Percentiles rank a stretch among this genome's conserved stretches.
phyloP scores from a whole-genome alignment of 495 filamentous ascomycete species.

The Neurospora sp. region DNA sequence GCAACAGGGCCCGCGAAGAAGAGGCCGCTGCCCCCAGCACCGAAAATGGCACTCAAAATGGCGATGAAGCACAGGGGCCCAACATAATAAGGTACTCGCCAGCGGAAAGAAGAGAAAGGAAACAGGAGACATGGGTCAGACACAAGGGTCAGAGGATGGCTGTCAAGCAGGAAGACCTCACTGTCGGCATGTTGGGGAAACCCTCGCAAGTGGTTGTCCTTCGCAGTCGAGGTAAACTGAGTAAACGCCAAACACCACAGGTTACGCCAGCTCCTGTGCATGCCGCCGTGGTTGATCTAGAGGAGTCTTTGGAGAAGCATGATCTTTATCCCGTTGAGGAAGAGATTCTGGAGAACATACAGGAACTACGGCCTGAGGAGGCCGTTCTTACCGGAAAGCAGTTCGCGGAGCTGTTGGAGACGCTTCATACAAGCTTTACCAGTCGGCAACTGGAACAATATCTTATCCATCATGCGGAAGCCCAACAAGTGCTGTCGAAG shows the following conservation, averaged over 20 bases:
- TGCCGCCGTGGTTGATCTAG: constrained; percentile 17
- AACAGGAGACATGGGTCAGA: neutral
- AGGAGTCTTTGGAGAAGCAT: constrained; percentile 22
- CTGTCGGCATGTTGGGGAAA: neutral
- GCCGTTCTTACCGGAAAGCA: constrained; percentile 21
- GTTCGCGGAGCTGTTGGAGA: constrained; percentile 28
- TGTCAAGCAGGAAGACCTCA: neutral
- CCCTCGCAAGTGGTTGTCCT: constrained; percentile 9
- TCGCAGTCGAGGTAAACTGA: constrained; percentile 8
- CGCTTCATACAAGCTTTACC: constrained; percentile 33
- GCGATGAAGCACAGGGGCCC: neutral
- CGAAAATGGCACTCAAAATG: neutral
- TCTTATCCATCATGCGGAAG: constrained; percentile 7
- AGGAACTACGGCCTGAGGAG: constrained; percentile 28
- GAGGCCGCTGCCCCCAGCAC: neutral
- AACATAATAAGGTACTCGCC: neutral
- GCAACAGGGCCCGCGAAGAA: neutral
- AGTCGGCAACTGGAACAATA: constrained; percentile 32
- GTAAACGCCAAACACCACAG: neutral
- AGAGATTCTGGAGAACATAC: constrained; percentile 32
- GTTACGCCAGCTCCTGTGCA: neutral
- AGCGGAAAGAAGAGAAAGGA: neutral
- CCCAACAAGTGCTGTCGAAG: neutral
- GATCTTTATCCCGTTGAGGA: constrained; percentile 8
- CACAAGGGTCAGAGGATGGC: neutral